Base-by-base conservation (phyloP, 1,284 basidiomycete species). In the Tilletia indica region DNA sequence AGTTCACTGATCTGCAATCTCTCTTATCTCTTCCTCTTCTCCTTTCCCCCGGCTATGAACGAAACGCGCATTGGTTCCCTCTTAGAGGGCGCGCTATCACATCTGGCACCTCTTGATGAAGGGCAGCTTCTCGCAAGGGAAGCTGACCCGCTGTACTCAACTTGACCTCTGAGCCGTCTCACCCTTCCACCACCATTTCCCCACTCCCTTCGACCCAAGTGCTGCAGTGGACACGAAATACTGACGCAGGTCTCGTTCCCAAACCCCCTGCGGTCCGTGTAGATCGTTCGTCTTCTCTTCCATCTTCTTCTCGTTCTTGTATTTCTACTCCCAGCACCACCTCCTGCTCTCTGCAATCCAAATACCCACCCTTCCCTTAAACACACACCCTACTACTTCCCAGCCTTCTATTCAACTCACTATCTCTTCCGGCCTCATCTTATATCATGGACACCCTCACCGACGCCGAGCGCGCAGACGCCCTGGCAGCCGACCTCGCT, bases 91-190 rank as follows among this genome's bases (percentile, higher is more conserved):
- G 61, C 61, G 61, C 61, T 39, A 25, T 64, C 34, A 38, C 34
- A 64, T 64, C 61, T 64, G 61, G 61, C 61, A 64, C 61, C 61
- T 64, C 61, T 64, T 64, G 38, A 39, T 64, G 61, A 64, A 64
- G 61, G 58, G 61, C 61, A 42, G 61, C 61, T 42, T 11, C 61
- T 39, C 36, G 36, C 34, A 16, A 16, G 61, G 34, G 61, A n/a
- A 19, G 61, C 38, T 42, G 58, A 63, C 61, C 34, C 61, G 38
- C 61, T 64, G 61, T 64, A 38, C 38, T 64, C 61, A 64, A 42
- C 61, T 39, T 64, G 61, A 64, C 12, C n/a, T 64, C 61, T 64
- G 61, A 64, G 61, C 61, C 61, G 61, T 64, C 31, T 31, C 9
- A 31, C 25, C 25, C 25, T 31, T 31, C 25, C 25, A 31, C 25